Conservation (phyloP, 108 stramenopile genomes). For the Phaeodactylum tricornutum region DNA sequence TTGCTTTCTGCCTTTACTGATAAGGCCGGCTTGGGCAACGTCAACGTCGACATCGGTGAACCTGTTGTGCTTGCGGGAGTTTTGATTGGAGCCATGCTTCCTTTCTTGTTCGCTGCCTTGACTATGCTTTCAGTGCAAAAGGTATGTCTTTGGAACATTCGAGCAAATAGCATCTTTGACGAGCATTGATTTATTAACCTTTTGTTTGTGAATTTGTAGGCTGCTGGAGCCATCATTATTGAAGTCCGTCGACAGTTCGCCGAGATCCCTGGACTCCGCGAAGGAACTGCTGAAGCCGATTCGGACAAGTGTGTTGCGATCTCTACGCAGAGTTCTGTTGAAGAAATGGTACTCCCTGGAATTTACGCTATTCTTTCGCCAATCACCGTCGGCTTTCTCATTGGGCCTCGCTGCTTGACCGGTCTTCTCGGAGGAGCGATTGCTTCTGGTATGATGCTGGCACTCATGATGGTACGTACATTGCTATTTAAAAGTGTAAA, state of each 20-base stretch:
- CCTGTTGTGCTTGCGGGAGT: constrained; percentile 82
- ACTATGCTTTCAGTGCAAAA: constrained; percentile 96
- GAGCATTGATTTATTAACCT: too few species aligned
- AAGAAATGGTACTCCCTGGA: constrained; percentile 78
- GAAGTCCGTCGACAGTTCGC: constrained; percentile 91
- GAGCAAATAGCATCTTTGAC: neutral
- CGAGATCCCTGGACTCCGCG: constrained; percentile 59
- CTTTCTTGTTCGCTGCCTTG: constrained; percentile 93
- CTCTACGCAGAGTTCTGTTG: constrained; percentile 51
- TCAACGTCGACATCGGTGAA: constrained; percentile 51
- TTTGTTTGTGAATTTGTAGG: too few species aligned
- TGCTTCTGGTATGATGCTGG: constrained; percentile 87
- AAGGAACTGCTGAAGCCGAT: constrained; percentile 72
- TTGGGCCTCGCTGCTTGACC: constrained; percentile 64
- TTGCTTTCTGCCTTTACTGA: constrained; percentile 85
- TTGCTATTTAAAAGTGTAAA: too few species aligned
- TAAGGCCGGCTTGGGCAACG: constrained; percentile 40
- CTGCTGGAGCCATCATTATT: constrained; percentile 89
- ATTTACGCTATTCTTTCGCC: constrained; percentile 63
- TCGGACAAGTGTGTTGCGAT: constrained; percentile 69
- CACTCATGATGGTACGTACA: constrained; percentile 91
- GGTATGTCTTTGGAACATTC: too few species aligned
- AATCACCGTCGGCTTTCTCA: constrained; percentile 60
- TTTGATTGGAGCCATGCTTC: constrained; percentile 91
- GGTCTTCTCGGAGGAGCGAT: constrained; percentile 72